Evolutionary conservation across 1,139 yeast species (phyloP), one percentile per base, ranked within the genome.

Genomic region (Sugiyamaella novakii): DNA sequence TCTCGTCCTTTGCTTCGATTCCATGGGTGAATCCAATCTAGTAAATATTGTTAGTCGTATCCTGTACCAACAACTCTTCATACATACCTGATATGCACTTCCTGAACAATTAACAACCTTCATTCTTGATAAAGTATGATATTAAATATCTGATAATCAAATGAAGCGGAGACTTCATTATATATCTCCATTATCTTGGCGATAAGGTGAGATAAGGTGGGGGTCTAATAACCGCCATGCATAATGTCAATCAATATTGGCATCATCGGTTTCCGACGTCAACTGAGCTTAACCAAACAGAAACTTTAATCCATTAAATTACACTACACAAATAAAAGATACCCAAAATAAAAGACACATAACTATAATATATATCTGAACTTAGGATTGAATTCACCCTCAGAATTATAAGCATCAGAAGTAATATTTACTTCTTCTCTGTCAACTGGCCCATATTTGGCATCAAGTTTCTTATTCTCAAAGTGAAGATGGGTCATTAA

Each of bases 21-120:
- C 67, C 67, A 35, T 63, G 66, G 25, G 53, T 51, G 34, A 49
- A 45, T 8, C 67, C 67, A 44, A 63, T 59, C 60, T 60, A 43
- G 21, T n/a, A 5, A 19, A 30, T 8, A 14, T 2, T 14, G 36
- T 38, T 28, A 43, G 42, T 17, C 14, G 10, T 8, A 22, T 15
- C n/a, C 19, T 15, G 8, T n/a, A n/a, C n/a, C n/a, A n/a, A n/a
- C n/a, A n/a, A n/a, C n/a, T n/a, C 5, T 22, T 6, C 4, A 6
- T 7, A 37, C 49, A 11, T 48, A 56, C 59, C 50, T 56, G 59
- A 43, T 55, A 55, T n/a, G 58, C 44, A 12, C 56, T 46, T 10
- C 60, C 60, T 15, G 50, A 43, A 31, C 53, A 50, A 18, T 15
- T 25, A 22, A 50, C 43, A 5, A 33, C 19, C 24, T 49, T 48